These are phyloP conservation scores for Gossypium longicalyx DNA, from an alignment of 345 rosid genomes.

Conservation along the genomic window DNA sequence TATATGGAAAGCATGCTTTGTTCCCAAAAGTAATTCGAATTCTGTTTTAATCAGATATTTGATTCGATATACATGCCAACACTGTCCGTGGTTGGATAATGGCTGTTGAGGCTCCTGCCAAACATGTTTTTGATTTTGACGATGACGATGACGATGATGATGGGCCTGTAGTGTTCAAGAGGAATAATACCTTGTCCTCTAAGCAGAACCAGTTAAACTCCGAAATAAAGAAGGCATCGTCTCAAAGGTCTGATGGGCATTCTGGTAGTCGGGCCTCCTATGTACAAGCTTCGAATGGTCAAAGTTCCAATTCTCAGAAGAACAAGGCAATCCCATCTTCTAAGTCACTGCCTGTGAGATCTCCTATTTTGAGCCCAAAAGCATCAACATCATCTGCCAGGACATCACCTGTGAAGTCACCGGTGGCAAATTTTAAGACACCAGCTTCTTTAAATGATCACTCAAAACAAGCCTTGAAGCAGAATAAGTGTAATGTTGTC, in stretches of 20 bases:
- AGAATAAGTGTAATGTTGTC: constrained; percentile 27
- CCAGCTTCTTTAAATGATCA: constrained; percentile 33
- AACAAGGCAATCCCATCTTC: constrained; percentile 49
- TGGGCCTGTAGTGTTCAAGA: constrained; percentile 49
- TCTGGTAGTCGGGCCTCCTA: constrained; percentile 6
- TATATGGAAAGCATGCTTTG: neutral
- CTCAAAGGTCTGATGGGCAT: constrained; percentile 18
- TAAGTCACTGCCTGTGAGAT: constrained; percentile 40
- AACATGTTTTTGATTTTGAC: constrained; percentile 34
- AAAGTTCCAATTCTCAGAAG: constrained; percentile 45
- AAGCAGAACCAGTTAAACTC: constrained; percentile 48
- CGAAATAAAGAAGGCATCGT: constrained; percentile 36
- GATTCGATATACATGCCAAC: constrained; percentile 40
- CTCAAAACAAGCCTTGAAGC: constrained; percentile 34
- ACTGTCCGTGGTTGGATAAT: constrained; percentile 40
- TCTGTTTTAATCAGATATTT: constrained; percentile 21
- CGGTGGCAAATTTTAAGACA: constrained; percentile 29
- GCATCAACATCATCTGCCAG: constrained; percentile 42
- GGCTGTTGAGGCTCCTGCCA: constrained; percentile 60
- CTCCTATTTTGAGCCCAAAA: constrained; percentile 56
- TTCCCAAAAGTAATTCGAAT: constrained; percentile 4
- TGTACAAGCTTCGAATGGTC: constrained; percentile 40
- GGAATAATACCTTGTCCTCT: constrained; percentile 38
- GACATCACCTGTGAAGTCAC: constrained; percentile 32
- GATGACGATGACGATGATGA: constrained; percentile 58